phyloP scores from a whole-genome alignment of 495 filamentous ascomycete genomes.

The Parathielavia appendiculata region DNA sequence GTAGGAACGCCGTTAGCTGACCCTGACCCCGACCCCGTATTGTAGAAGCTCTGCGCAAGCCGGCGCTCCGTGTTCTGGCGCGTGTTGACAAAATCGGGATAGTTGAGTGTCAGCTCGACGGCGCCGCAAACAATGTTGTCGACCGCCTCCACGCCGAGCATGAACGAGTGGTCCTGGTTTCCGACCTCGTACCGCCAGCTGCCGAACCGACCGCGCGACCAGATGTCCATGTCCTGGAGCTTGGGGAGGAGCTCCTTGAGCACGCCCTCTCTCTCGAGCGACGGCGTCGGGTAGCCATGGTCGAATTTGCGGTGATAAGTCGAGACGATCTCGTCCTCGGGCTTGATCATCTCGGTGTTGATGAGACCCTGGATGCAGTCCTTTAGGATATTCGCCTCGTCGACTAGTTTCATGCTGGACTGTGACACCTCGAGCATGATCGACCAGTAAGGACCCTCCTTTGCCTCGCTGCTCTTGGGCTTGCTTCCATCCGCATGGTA shows the following conservation, averaged over 20 bases:
- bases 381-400: conserved; percentile 71
- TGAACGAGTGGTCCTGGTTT: conserved; percentile 98
- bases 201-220: conserved; percentile 94
- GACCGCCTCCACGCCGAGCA: conserved; percentile 95
- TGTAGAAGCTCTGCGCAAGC: conserved; percentile 62
- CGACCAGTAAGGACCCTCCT: conserved; percentile 96
- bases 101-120: conserved; percentile 94
- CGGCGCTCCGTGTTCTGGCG: conserved; percentile 84
- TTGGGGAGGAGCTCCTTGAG: conserved; percentile 88
- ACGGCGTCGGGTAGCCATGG: conserved; percentile 96
- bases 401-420: conserved; percentile 89
- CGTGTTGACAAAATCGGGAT: conserved; percentile 97
- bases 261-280: conserved; percentile 90
- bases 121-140: conserved; percentile 94
- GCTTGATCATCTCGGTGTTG: conserved; percentile 92
- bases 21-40: conserved; percentile 10
- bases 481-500: conserved; percentile 81
- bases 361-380: conserved; percentile 94
- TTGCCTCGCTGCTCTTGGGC: conserved; percentile 58
- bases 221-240: conserved; percentile 86
- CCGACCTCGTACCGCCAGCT: conserved; percentile 94
- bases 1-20: conserved; percentile 29
- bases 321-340: conserved; percentile 90
- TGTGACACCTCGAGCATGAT: conserved; percentile 99
- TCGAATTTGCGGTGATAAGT: conserved; percentile 99